A percentile compares a stretch with the other conserved stretches of the same genome.
These are phyloP conservation scores for Fusarium sp. DNA, from an alignment of 2,329 filamentous ascomycete species.

Conservation along the genomic window DNA sequence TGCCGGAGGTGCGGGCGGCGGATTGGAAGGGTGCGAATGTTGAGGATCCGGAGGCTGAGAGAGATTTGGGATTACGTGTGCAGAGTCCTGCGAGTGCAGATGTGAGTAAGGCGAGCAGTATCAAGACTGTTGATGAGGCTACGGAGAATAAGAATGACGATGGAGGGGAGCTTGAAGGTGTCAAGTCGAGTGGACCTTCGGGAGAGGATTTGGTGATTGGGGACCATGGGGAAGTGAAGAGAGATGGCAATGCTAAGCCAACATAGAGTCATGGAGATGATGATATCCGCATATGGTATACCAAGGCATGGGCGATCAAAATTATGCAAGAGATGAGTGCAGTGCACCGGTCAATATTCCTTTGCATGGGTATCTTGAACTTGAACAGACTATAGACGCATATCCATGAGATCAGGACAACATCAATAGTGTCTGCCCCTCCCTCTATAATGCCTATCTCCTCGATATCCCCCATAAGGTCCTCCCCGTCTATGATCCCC, in stretches of 20 bases:
- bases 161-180: constrained; percentile 46
- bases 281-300: constrained; percentile 19
- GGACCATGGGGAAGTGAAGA: constrained; percentile 13
- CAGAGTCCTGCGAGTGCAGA: constrained; percentile 72
- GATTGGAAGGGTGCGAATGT: constrained; percentile 76
- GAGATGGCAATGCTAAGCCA: not conserved
- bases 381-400: constrained; percentile 1
- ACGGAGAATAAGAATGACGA: constrained; percentile 28
- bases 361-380: constrained; percentile 28
- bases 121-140: constrained; percentile 56
- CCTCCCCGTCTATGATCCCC: constrained; percentile 49
- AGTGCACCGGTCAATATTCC: not conserved
- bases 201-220: constrained; percentile 49
- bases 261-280: not conserved
- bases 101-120: constrained; percentile 78
- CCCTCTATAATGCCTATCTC: constrained; percentile 50
- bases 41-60: constrained; percentile 59
- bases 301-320: not conserved
- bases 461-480: constrained; percentile 51
- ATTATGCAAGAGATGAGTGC: not conserved
- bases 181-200: constrained; percentile 52
- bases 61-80: constrained; percentile 74
- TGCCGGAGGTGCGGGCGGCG: constrained; percentile 75
- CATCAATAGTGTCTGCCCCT: constrained; percentile 49
- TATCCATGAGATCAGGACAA: not conserved